Conservation (phyloP, 208 protist species). For the Wallacemonas sp. region DNA sequence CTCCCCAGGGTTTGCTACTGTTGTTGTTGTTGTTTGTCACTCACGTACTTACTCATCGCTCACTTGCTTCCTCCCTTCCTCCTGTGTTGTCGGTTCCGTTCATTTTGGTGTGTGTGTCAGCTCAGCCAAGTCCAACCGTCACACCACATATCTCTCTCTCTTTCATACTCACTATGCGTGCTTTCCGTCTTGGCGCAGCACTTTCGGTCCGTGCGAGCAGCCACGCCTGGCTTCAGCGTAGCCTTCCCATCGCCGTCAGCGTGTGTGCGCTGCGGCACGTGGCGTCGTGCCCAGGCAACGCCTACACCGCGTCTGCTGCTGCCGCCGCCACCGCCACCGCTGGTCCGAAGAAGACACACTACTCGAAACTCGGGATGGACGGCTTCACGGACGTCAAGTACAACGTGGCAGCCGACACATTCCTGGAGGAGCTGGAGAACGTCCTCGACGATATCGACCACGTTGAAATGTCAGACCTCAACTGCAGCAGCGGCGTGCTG, state of each 20-base stretch:
- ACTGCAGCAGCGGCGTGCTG: constrained; percentile 70
- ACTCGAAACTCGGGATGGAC: constrained; percentile 80
- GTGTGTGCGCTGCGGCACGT: too few species aligned
- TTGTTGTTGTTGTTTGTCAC: neutral
- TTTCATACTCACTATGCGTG: too few species aligned
- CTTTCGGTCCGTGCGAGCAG: too few species aligned
- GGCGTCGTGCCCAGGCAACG: constrained; percentile 1
- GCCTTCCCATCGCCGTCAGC: too few species aligned
- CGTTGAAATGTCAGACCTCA: constrained; percentile 63
- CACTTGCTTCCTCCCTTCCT: neutral
- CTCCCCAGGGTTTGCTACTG: too few species aligned
- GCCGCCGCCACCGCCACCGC: neutral
- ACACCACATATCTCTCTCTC: too few species aligned
- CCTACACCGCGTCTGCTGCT: neutral
- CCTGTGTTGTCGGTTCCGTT: neutral
- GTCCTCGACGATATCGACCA: constrained; percentile 59
- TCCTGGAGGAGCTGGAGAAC: constrained; percentile 63
- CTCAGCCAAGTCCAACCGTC: too few species aligned
- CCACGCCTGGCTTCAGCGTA: too few species aligned
- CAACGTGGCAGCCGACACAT: constrained; percentile 70
- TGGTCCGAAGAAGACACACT: constrained; percentile 23
- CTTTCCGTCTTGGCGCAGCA: too few species aligned
- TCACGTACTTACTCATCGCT: neutral
- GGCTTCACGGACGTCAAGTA: constrained; percentile 81
- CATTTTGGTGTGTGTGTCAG: too few species aligned